Conservation (phyloP, 192 early-diverging fungal species). For the Funneliformis mosseae region DNA sequence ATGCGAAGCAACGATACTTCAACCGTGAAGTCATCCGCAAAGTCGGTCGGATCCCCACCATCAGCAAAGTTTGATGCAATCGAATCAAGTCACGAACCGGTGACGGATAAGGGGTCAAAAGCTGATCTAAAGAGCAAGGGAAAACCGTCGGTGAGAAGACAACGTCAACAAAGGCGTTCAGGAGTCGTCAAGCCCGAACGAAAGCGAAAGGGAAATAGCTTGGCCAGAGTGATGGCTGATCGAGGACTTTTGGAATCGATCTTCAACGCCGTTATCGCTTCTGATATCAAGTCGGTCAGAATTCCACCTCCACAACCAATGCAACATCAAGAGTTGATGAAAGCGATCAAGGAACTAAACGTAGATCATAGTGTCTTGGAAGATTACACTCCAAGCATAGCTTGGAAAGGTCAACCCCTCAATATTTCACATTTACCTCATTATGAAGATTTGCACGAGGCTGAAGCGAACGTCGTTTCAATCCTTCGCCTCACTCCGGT, state of each 20-base stretch:
- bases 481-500: conserved; percentile 80
- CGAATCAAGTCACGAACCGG: background rate
- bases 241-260: conserved; percentile 2
- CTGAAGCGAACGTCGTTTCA: conserved; percentile 75
- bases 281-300: background rate
- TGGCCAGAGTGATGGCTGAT: conserved; percentile 27
- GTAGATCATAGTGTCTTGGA: background rate
- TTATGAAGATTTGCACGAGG: conserved; percentile 57
- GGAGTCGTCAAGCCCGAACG: background rate
- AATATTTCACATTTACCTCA: conserved; percentile 18
- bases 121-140: background rate
- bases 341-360: background rate
- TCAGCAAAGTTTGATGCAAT: background rate
- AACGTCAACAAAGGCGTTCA: background rate
- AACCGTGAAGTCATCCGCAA: background rate
- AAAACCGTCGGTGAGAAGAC: background rate
- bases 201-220: conserved; percentile 9
- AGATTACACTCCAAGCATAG: background rate
- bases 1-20: background rate
- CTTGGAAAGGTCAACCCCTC: conserved; percentile 29
- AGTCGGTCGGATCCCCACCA: background rate
- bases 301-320: conserved; percentile 11
- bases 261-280: conserved; percentile 2
- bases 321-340: background rate
- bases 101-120: background rate